Conservation (phyloP, 169 alveolate genomes). For the Plasmodium knowlesi region DNA sequence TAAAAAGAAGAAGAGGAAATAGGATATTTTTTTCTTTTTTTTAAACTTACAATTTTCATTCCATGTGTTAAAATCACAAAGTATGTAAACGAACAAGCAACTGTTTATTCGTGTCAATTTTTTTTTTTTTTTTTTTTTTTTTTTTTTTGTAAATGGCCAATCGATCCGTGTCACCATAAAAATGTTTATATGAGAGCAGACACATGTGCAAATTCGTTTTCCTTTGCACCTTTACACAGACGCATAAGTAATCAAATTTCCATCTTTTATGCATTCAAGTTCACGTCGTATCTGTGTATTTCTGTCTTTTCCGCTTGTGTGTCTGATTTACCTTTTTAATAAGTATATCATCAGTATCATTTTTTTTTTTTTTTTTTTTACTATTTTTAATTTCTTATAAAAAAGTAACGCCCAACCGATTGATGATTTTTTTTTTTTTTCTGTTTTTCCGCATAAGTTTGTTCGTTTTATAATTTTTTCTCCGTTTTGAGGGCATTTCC, state of each 20-base stretch:
- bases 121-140: background rate
- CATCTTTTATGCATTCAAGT: background rate
- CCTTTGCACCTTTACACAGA: background rate
- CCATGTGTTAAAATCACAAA: background rate
- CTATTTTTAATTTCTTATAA: background rate
- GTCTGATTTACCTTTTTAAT: background rate
- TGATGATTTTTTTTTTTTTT: background rate
- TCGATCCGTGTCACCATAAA: background rate
- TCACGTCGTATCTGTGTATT: background rate
- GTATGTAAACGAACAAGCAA: background rate
- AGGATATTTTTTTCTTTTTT: background rate
- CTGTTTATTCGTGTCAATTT: background rate
- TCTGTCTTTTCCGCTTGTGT: background rate
- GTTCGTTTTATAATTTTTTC: background rate
- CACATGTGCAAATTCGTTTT: background rate
- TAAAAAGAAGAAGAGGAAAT: conserved; percentile 48
- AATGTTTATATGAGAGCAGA: background rate
- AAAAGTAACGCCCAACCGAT: background rate
- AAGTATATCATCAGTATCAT: background rate
- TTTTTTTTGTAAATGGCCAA: background rate
- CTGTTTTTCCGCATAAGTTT: background rate
- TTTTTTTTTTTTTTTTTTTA: background rate
- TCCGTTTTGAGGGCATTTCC: background rate
- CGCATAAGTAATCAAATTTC: background rate
- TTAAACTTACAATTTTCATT: background rate